Evolutionary conservation across 177 flowering plant species (phyloP), one percentile per base, ranked within the genome.

Genomic region (Vitis hybrid): DNA sequence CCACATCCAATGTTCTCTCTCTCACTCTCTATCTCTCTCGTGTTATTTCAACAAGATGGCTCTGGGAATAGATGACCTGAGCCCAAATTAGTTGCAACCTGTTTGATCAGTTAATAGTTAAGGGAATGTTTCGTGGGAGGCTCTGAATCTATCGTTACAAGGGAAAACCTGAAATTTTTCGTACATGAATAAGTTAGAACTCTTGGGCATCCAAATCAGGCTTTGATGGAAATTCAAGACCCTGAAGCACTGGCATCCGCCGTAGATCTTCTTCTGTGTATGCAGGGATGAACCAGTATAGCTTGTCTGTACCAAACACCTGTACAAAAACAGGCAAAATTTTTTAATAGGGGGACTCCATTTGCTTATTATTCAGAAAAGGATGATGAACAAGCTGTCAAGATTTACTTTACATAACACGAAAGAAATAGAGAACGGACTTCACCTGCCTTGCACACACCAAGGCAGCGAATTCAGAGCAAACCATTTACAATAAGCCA

Each of bases 201-300:
- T 83, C 90, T 64, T 89, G 89, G 56, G 79, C 78, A 64, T 89
- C 94, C 69, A 88, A 78, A 23, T 87, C 97, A 3, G 97, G 97
- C 70, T 88, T 94, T 54, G 91, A 88, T 58, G 97, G 99, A 66
- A 93, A 95, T 55, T 93, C 93, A 60, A 95, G 89, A 64, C 98
- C 99, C 79, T 93, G 97, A 65, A 95, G 94, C 55, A 87, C 92
- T 4, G 99, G 98, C 78, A 91, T 93, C 56, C 88, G 78, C 55
- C 96, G 79, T n/a, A 89, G 55, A 74, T 94, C 98, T 54, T 94
- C 98, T 69, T 88, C 97, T 2, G 95, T 81, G 67, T 89, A 94
- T 11, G 85, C 84, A 15, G 99, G 99, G 74, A 94, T 75, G 72
- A 94, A 90, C 99, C 97, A 94, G 74, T 91, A 92, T 60, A 60